Base-by-base conservation (phyloP, 345 rosid species). In the Hibiscus mutabilis region DNA sequence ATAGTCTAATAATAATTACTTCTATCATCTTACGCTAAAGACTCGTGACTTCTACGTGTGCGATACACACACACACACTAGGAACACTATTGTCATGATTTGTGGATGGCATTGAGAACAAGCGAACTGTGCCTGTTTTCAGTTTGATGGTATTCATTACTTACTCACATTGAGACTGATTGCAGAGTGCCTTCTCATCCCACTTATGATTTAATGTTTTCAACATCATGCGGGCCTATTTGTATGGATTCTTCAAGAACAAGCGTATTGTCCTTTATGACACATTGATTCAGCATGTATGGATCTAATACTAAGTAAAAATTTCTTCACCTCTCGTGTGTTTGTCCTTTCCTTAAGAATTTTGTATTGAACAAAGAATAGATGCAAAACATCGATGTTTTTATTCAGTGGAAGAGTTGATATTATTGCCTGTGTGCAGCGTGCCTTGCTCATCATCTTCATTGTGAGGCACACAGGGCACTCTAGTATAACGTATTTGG, bases 181-280 rank as follows among this genome's bases (percentile, higher is more conserved):
- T 66, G 40, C 22, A 66, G 16, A 25, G 24, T 66, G 57, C 14
- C 16, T 27, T 47, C 27, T 66, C 24, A 66, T 25, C 24, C 37
- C 57, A 56, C 27, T 42, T 15, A 55, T 59, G 57, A 67, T 58
- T 79, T 65, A 56, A 71, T 21, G 66, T 68, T 58, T 82, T 67
- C 56, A 31, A 74, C 58, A 56, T 60, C 21, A 31, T 56, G 79
- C 91, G 92, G 99, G 99, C 99, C 52, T 96, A 96, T 63, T 89
- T 96, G 99, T 96, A 96, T 81, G 99, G 99, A 57, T 96, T 96
- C 85, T 92, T 84, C 76, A 96, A 96, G 84, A 92, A 96, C 87
- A 96, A 96, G 90, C 83, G 99, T 68, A 96, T 96, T 68, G 99
- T 96, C 74, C 89, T 96, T 35, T 92, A 90, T 76, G 99, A 96